Base-by-base conservation (phyloP, 176 grass and related monocot genomes). In the Juncus inflexus region DNA sequence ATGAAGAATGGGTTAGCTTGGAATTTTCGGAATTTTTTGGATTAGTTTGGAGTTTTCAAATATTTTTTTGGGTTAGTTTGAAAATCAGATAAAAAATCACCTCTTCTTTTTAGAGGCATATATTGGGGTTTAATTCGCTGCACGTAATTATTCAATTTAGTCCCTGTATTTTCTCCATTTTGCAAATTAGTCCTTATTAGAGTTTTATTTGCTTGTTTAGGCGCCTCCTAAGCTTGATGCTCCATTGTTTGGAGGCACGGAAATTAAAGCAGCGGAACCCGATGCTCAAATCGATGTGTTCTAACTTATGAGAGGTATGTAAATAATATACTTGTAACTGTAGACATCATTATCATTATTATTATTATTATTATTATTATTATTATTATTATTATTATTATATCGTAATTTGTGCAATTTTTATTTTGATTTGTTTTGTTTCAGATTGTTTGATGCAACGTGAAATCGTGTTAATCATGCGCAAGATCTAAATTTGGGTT, bases 31-130 rank as follows among this genome's bases (percentile, higher is more conserved):
- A n/a, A n/a, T n/a, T n/a, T n/a, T n/a, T n/a, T n/a, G n/a, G 19
- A 28, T 28, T 28, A 28, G 19, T 28, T 28, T 28, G 19, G 19
- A 28, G 19, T 28, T 28, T 28, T 28, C 19, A 1, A 28, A 28
- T 28, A 28, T 28, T 28, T 28, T 28, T 28, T 28, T 96, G 65
- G 78, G 91, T 12, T 90, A 86, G 0, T 78, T 50, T 1, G 76
- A 85, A 72, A 85, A 76, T 12, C 83, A 96, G 65, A 82, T 96
- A 37, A 96, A 96, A 66, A 67, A 85, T 4, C 87, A 96, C 61
- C 73, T 78, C 0, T 96, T 28, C 1, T 96, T 69, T 96, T 96
- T 52, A 65, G 41, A 6, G 91, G 81, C 58, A 79, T 90, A 70
- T 90, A 87, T 37, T 96, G 87, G 91, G 79, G 86, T 78, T 86